A percentile compares a stretch with the other conserved stretches of the same genome.
Conservation (phyloP, 257 asterid species). For the Solanum habrochaites region DNA sequence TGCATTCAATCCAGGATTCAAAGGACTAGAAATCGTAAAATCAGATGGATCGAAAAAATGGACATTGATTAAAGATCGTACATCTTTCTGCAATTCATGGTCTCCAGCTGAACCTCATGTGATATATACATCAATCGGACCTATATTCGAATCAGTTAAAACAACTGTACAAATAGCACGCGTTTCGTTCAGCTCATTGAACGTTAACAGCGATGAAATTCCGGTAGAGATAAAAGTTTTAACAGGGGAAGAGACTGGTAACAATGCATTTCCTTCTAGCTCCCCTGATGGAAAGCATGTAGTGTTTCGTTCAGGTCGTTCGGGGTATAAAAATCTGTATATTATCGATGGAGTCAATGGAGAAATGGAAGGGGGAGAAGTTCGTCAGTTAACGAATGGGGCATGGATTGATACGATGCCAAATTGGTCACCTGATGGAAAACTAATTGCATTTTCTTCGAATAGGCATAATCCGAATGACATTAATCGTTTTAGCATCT, state of each 20-base stretch:
- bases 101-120: conserved; percentile 51
- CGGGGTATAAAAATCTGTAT: conserved; percentile 70
- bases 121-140: conserved; percentile 62
- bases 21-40: conserved; percentile 44
- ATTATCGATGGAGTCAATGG: conserved; percentile 49
- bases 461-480: conserved; percentile 48
- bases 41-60: conserved; percentile 66
- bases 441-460: conserved; percentile 73
- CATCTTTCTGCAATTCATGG: conserved; percentile 52
- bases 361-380: conserved; percentile 39
- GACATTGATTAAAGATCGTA: conserved; percentile 39
- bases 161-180: conserved; percentile 64
- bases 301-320: conserved; percentile 70
- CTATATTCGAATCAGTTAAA: conserved; percentile 36
- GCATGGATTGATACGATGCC: conserved; percentile 94
- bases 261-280: conserved; percentile 76
- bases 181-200: conserved; percentile 35
- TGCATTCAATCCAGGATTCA: conserved; percentile 26
- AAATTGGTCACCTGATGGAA: conserved; percentile 84
- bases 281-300: conserved; percentile 67
- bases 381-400: conserved; percentile 54
- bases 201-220: conserved; percentile 10
- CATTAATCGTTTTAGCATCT: conserved; percentile 36
- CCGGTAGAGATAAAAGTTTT: conserved; percentile 41
- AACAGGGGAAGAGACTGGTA: conserved; percentile 54